phyloP scores from a whole-genome alignment of 1,284 basidiomycete species.

The Cutaneotrichosporon daszewskae region DNA sequence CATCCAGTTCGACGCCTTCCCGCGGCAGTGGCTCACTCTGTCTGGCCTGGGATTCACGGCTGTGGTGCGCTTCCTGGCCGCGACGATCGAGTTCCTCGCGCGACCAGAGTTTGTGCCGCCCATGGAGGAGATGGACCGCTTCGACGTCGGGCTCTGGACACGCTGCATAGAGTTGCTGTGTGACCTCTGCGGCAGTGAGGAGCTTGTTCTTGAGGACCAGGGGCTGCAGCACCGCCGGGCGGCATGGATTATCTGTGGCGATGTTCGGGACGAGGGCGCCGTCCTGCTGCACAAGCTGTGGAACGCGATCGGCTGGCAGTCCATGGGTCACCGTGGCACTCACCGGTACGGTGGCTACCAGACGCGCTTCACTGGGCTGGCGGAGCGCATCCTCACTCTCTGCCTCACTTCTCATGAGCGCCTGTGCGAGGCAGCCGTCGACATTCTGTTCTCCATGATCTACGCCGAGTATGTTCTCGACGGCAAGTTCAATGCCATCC shows the following conservation, averaged over 20 bases:
- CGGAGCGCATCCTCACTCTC: constrained; percentile 83
- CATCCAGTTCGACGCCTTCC: constrained; percentile 81
- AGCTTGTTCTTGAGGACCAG: constrained; percentile 81
- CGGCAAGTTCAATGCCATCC: constrained; percentile 76
- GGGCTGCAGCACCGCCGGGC: constrained; percentile 73
- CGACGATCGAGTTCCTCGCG: constrained; percentile 69
- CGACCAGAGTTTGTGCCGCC: constrained; percentile 70
- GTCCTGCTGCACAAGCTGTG: constrained; percentile 76
- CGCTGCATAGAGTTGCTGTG: constrained; percentile 76
- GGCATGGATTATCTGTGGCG: constrained; percentile 91
- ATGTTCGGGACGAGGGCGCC: constrained; percentile 88
- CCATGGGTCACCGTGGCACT: constrained; percentile 27
- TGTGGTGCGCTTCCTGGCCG: constrained; percentile 79
- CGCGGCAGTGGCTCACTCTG: constrained; percentile 85
- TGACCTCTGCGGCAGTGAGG: constrained; percentile 78
- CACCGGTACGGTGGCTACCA: constrained; percentile 55
- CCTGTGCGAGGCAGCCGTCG: constrained; percentile 80
- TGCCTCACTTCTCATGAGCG: constrained; percentile 93
- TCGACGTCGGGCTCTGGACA: constrained; percentile 75
- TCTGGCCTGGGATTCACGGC: constrained; percentile 85
- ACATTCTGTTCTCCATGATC: constrained; percentile 93
- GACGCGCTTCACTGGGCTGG: constrained; percentile 72
- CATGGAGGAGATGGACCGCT: constrained; percentile 58
- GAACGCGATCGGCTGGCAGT: constrained; percentile 73
- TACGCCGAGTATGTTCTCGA: constrained; percentile 81